Conservation (phyloP, 78 protist species). For the Dictyostelium capitatum region DNA sequence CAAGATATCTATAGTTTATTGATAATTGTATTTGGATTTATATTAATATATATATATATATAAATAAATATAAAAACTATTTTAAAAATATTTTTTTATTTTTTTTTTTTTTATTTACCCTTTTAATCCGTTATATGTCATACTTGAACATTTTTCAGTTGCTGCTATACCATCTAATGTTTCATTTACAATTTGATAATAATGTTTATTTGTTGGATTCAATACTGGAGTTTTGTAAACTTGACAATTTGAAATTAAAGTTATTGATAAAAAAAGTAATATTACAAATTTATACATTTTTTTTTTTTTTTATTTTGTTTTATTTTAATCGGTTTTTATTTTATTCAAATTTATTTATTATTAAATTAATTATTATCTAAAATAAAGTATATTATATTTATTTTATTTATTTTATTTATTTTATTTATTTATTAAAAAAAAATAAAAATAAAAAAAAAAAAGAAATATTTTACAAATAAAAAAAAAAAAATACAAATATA, state of each 20-base stretch:
- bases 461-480: too few species aligned
- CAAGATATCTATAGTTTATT: conserved; percentile 31
- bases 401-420: too few species aligned
- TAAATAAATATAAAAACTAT: too few species aligned
- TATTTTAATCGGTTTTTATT: too few species aligned
- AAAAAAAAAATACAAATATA: too few species aligned
- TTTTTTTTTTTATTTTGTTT: neutral
- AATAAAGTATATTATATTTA: too few species aligned
- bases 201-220: neutral
- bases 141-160: neutral
- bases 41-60: too few species aligned
- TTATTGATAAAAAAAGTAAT: neutral
- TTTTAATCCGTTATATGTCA: neutral
- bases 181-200: neutral
- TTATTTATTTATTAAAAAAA: too few species aligned
- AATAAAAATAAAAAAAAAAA: too few species aligned
- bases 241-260: neutral
- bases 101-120: neutral
- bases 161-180: neutral
- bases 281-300: conserved; percentile 2
- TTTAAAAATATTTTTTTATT: neutral
- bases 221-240: neutral
- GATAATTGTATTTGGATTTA: too few species aligned
- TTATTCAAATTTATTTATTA: too few species aligned
- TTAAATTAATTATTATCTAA: too few species aligned